A percentile compares a stretch with the other conserved stretches of the same genome.
Evolutionary conservation across 306 rosid genomes (phyloP).

Genomic region (Ochetophila trinervis): DNA sequence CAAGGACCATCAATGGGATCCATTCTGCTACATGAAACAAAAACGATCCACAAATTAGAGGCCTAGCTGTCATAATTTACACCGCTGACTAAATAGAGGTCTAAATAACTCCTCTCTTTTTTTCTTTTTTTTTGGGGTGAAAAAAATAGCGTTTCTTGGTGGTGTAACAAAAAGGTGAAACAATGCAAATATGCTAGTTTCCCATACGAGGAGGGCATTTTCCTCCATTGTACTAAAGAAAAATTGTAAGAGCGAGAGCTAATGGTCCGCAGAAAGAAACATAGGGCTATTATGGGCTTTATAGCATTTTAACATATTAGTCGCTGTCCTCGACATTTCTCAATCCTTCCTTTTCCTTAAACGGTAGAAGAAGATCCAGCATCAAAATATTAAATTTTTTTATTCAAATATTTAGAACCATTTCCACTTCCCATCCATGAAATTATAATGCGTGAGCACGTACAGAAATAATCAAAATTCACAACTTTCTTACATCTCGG

Average conservation of each 20-base stretch:
- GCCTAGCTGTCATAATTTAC: background rate
- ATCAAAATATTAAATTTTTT: no score
- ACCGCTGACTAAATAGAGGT: background rate
- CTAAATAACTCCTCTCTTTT: background rate
- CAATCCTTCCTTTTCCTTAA: no score
- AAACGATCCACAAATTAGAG: background rate
- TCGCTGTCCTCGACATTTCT: background rate
- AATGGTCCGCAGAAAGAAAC: background rate
- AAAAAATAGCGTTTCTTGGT: background rate
- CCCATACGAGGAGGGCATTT: no score
- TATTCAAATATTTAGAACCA: no score
- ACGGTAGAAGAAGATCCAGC: no score
- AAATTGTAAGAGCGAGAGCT: background rate
- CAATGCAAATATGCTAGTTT: no score
- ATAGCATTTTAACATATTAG: background rate
- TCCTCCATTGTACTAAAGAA: background rate
- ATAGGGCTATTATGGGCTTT: background rate
- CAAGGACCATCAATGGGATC: background rate
- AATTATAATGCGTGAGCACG: background rate
- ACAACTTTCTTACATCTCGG: constrained; percentile 39
- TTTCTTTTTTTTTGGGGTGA: no score
- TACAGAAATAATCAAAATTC: constrained; percentile 25
- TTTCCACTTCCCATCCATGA: background rate
- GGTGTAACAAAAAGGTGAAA: no score
- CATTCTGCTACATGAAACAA: background rate